A percentile compares a stretch with the other conserved stretches of the same genome.
Evolutionary conservation across 2,329 filamentous ascomycete species (phyloP).

Genomic region (Fusarium nurragi): DNA sequence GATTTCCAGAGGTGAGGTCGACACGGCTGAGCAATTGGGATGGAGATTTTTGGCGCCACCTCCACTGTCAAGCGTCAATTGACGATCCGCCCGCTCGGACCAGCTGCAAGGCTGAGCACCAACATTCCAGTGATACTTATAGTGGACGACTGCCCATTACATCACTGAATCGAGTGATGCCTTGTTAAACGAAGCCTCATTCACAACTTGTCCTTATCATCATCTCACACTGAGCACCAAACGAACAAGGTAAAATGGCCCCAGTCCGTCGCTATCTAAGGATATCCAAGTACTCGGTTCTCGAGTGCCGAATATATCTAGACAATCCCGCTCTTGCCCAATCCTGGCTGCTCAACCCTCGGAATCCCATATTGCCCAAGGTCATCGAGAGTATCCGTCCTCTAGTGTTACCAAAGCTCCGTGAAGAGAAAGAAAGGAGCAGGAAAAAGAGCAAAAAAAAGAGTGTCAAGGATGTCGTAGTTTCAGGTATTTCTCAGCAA

Average conservation of each 20-base stretch:
- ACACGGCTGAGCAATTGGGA: slow-evolving; percentile 32
- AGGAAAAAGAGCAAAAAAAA: slow-evolving; percentile 76
- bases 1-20: slow-evolving; percentile 6
- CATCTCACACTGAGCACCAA: background rate
- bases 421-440: slow-evolving; percentile 77
- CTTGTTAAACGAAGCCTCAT: slow-evolving; percentile 8
- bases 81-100: slow-evolving; percentile 22
- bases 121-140: slow-evolving; percentile 19
- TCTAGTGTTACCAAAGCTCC: slow-evolving; percentile 87
- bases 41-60: slow-evolving; percentile 37
- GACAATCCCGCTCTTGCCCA: slow-evolving; percentile 86
- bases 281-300: slow-evolving; percentile 90
- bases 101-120: slow-evolving; percentile 42
- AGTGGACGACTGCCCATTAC: slow-evolving; percentile 35
- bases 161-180: slow-evolving; percentile 21
- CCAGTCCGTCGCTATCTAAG: slow-evolving; percentile 89
- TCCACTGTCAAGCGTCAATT: slow-evolving; percentile 17
- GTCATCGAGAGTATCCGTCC: slow-evolving; percentile 88
- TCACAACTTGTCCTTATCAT: slow-evolving; percentile 1
- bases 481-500: slow-evolving; percentile 67
- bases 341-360: slow-evolving; percentile 83
- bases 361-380: slow-evolving; percentile 78
- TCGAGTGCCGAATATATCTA: slow-evolving; percentile 97
- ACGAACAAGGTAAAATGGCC: slow-evolving; percentile 71
- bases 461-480: slow-evolving; percentile 86